These are phyloP conservation scores for rapeseed (Brassica napus) DNA, from an alignment of 345 rosid genomes.

Conservation along the genomic window DNA sequence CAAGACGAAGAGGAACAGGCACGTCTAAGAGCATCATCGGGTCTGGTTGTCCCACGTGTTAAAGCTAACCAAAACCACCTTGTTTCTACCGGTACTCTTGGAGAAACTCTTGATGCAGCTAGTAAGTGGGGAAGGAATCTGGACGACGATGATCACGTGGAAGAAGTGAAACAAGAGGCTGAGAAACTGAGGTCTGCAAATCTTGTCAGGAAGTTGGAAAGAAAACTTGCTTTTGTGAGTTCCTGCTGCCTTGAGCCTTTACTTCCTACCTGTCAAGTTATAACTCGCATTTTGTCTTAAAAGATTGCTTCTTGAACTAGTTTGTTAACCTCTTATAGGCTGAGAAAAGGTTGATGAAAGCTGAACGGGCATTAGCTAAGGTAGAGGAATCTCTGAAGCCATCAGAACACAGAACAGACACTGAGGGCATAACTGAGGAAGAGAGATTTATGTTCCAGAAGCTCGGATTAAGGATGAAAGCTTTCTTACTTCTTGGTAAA, in stretches of 20 bases:
- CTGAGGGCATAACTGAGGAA: conserved; percentile 80
- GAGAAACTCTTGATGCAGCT: conserved; percentile 83
- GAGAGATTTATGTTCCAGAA: conserved; percentile 98
- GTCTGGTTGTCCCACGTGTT: conserved; percentile 47
- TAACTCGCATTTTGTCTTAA: background rate
- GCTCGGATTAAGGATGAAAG: conserved; percentile 93
- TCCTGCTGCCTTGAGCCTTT: conserved; percentile 17
- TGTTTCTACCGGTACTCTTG: conserved; percentile 77
- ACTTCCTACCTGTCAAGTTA: conserved; percentile 7
- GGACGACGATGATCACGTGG: conserved; percentile 52
- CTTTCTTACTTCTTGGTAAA: conserved; percentile 91
- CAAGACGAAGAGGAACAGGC: conserved; percentile 90
- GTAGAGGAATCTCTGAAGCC: conserved; percentile 80
- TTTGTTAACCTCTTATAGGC: conserved; percentile 47
- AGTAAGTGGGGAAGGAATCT: conserved; percentile 75
- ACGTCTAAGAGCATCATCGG: conserved; percentile 69
- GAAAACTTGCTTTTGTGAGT: conserved; percentile 77
- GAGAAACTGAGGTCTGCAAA: conserved; percentile 64
- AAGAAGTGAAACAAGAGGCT: conserved; percentile 63
- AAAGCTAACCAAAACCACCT: conserved; percentile 45
- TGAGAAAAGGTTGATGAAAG: conserved; percentile 69
- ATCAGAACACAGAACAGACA: conserved; percentile 64
- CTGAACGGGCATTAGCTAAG: conserved; percentile 69
- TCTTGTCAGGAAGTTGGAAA: conserved; percentile 71
- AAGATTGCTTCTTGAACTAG: background rate